Base-by-base conservation (phyloP, 805 yeast species). In the Lipomyces sp. region DNA sequence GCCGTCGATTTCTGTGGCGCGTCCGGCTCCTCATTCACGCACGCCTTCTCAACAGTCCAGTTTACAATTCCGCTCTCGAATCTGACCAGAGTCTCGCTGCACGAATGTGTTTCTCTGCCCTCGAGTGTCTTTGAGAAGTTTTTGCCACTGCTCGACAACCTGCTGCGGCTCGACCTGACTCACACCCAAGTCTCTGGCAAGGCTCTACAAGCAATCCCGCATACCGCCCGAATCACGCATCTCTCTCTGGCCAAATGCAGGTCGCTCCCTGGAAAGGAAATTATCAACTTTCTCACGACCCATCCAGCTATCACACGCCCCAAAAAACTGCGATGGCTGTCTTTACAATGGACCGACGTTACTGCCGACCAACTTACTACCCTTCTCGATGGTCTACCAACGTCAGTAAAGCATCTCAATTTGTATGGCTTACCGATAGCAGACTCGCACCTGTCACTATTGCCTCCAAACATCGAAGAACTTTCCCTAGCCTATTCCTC, bases 1-100 rank as follows among this genome's bases (percentile, higher is more conserved):
- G 85, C 90, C 0, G 78, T 92, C 11, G 98, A 92, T 77, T 91
- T 92, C 69, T 92, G 97, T 77, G 98, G 97, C 6, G 90, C 96
- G 50, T 85, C 91, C 4, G 89, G 90, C 56, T 81, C 80, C 48
- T 79, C 75, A 37, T 90, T 92, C 74, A 85, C 86, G 11, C 72
- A 80, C 13, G 87, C 90, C 32, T 88, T 91, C 72, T 79, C 82
- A 18, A 72, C 77, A 24, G 60, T 57, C 35, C 60, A 72, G n/a
- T 69, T 70, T n/a, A 72, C 64, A 69, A 72, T 63, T 61, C n/a
- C 71, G 62, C 32, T 75, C 65, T 61, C 71, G 34, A 73, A 72
- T 45, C 71, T 79, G 69, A 73, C 83, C 72, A 81, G 85, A 65
- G 73, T 93, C 10, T 90, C 96, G 0, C 85, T 93, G 74, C 97